These are phyloP conservation scores for Stylosanthes scabra DNA, from an alignment of 331 rosid species.

Conservation along the genomic window DNA sequence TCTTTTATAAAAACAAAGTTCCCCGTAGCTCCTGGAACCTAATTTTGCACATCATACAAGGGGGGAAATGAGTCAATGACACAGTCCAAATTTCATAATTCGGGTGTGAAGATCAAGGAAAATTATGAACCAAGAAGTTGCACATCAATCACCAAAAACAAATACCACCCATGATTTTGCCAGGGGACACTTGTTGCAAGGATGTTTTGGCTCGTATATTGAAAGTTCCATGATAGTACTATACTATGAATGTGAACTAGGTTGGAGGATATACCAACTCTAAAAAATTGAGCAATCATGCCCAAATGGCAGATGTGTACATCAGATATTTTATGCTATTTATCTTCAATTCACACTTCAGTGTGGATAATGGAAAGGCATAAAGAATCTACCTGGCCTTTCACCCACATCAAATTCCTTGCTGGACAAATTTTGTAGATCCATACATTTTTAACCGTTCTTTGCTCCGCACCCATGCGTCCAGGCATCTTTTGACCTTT, in stretches of 20 bases:
- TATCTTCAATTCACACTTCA: conserved; percentile 9
- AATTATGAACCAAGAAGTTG: conserved; percentile 4
- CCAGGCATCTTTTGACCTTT: conserved; percentile 92
- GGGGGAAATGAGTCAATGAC: conserved; percentile 15
- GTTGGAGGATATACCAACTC: conserved; percentile 21
- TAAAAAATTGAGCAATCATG: not conserved
- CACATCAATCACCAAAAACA: conserved; percentile 12
- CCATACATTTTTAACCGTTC: conserved; percentile 96
- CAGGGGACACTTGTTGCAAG: conserved; percentile 1
- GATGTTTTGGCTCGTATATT: conserved; percentile 4
- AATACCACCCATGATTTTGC: not conserved
- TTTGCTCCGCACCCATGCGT: conserved; percentile 95
- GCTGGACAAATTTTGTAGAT: conserved; percentile 94
- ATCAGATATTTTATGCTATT: conserved; percentile 13
- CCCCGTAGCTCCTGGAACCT: conserved; percentile 98
- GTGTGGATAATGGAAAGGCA: conserved; percentile 1
- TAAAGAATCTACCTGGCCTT: conserved; percentile 79
- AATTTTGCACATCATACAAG: conserved; percentile 43
- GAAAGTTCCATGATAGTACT: conserved; percentile 11
- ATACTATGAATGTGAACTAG: not conserved
- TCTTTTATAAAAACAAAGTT: conserved; percentile 92
- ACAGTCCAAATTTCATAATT: not conserved
- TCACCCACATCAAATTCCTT: conserved; percentile 93
- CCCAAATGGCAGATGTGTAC: not conserved
- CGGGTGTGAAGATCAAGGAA: conserved; percentile 4